Evolutionary conservation across 2,329 filamentous ascomycete genomes (phyloP), one percentile per base, ranked within the genome.

Genomic region (Fusarium subtropicale): DNA sequence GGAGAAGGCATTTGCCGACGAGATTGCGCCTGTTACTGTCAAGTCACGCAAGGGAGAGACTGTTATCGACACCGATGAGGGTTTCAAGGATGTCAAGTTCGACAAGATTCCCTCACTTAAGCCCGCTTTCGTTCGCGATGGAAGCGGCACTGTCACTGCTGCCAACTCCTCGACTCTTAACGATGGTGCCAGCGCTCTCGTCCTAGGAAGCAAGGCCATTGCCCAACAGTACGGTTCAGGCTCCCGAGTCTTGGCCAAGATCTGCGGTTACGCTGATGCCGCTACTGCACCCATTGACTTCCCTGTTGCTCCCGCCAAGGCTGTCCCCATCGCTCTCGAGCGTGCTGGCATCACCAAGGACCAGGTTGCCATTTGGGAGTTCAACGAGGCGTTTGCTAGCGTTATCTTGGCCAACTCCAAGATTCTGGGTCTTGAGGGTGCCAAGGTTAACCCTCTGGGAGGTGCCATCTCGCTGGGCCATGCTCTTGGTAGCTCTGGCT

Each of bases 331-430:
- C 74, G 94, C 94, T 13, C 85, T 99, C 52, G 88, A 94, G 80
- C 88, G 94, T 60, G 96, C 96, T 1, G 94, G 95, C 13, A 94
- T 99, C 71, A 93, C 89, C 69, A 93, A 94, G 81, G 91, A 97
- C 47, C 92, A 98, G 79, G 93, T 99, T 46, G 90, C 95, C 7
- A 84, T 97, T 24, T 98, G 96, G 95, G 96, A 98, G 79, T 97
- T 99, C 81, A 99, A 99, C 80, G 96, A 99, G 82, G 96, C 96
- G 0, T 99, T 99, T 78, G 95, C 96, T 30, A 93, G 92, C 7
- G 94, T 97, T 31, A 96, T 97, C 80, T 94, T 96, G 78, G 94
- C 95, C 42, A 97, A 98, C 77, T 91, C 93, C 75, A 94, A 97
- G 90, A 94, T 97, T 66, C 87, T 97, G 34, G 92, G 91, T 44